Base-by-base conservation (phyloP, 1,284 basidiomycete genomes). In the Lentinus polychrous region DNA sequence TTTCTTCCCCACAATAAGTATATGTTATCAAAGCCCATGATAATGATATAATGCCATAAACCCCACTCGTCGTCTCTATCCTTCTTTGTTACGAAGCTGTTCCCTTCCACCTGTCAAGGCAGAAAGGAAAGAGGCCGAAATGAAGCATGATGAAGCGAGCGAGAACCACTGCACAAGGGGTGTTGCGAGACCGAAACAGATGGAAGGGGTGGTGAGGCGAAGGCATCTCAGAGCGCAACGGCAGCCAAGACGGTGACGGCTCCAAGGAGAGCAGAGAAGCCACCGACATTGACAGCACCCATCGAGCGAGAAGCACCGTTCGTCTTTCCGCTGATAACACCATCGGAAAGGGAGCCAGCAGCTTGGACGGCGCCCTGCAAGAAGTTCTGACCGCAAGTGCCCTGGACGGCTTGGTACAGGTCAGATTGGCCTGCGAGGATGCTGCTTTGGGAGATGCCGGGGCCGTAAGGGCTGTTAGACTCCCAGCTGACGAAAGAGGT, bases 401-500 rank as follows among this genome's bases (percentile, higher is more conserved):
- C 55, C 44, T 69, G 64, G 57, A 92, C 72, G 47, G 71, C 78
- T 31, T 60, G 60, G 76, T 87, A 93, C 35, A 96, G 75, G 2
- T 58, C 61, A 15, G 67, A 50, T 68, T 94, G 91, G 49, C 77
- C 78, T 35, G 70, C 63, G 48, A 96, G 73, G 52, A 94, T 71
- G 31, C 72, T 64, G 59, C 82, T 87, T 56, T 75, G 72, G 52
- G 55, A 48, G 39, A 94, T 59, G 49, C 92, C 91, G 24, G 85
- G 77, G 3, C 74, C 86, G 65, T 93, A 94, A 1, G 84, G 82
- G 40, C 72, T 67, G 51, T 67, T 63, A 41, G 79, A 76, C 69
- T 93, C 86, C 67, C 79, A 94, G 52, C 70, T 67, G 66, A 91
- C 82, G 75, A 88, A 96, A 7, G 81, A 55, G 5, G 79, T 76